phyloP scores from a whole-genome alignment of 352 stramenopile genomes.

The Blastocystis sp. region DNA sequence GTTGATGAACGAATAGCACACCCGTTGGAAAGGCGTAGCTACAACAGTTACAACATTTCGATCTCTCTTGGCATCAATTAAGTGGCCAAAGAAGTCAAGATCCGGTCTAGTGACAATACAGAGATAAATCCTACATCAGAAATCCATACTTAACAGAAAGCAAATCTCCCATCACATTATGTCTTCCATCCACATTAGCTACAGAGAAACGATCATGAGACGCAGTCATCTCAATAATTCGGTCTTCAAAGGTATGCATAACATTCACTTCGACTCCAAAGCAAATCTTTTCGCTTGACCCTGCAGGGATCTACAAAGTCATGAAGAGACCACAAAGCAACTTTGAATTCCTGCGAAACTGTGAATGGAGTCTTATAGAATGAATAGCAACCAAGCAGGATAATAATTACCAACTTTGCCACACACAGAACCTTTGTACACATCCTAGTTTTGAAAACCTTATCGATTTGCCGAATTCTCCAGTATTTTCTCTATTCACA shows the following conservation, averaged over 20 bases:
- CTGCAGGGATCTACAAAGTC: not conserved
- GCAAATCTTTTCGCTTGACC: not conserved
- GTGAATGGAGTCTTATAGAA: conserved; percentile 34
- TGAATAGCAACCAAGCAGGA: not conserved
- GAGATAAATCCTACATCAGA: not conserved
- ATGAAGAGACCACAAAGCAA: not conserved
- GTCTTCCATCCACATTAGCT: not conserved
- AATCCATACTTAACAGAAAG: not conserved
- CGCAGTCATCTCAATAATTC: not conserved
- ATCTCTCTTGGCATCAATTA: conserved; percentile 40
- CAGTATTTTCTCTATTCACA: not conserved
- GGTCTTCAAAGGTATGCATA: conserved; percentile 41
- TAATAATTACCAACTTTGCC: conserved; percentile 8
- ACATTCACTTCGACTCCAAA: not conserved
- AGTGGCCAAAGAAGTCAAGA: not conserved
- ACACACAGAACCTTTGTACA: not conserved
- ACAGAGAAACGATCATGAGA: conserved; percentile 44
- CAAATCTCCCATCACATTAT: not conserved
- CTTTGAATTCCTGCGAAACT: conserved; percentile 7
- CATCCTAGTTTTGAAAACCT: not conserved
- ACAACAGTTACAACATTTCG: not conserved
- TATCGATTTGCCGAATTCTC: not conserved
- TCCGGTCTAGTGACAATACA: not conserved
- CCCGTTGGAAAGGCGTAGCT: not conserved
- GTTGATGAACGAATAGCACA: conserved; percentile 24